Evolutionary conservation across 257 asterid species (phyloP), one percentile per base, ranked within the genome.

Genomic region (Nicotiana noctiflora): DNA sequence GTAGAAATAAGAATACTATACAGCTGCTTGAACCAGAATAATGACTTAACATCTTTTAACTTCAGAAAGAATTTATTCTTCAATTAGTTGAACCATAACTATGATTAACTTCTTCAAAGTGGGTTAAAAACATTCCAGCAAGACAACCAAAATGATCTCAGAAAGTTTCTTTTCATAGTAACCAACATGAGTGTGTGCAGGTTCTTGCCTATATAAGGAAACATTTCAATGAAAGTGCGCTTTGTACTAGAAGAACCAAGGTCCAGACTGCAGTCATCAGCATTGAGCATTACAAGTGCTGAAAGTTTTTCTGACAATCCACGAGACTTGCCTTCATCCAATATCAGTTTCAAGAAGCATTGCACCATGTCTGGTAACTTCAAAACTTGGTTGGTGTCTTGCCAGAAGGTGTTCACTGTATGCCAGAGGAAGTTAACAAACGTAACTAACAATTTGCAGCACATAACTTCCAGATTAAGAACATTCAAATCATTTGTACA

Each of bases 171-270:
- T 63, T 81, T 84, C 87, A 75, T 89, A 91, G 90, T 94, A 89
- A 93, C 90, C 80, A 75, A 86, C 87, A 89, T 90, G 94, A 92
- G 87, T 90, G 87, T 91, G 80, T 94, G 98, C 98, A 94, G 98
- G 97, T 93, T 87, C 81, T 79, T 89, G 87, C 89, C 81, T 83
- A 88, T 88, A n/a, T 79, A 89, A 92, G 91, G 89, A 94, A 91
- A 91, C 91, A 83, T 87, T 89, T 72, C 88, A 84, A 25, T 46
- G 78, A 72, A 46, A 82, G 94, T 88, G 92, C 15, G 88, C 90
- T 85, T 85, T 32, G 85, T 82, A 86, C 90, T 81, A 89, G 97
- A 93, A 90, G 97, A 90, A 85, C 85, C 88, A 87, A 89, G 91
- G 82, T 91, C 93, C 93, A 84, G 92, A 87, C 84, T 90, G 91